These are phyloP conservation scores for Avena atlantica DNA, from an alignment of 176 grass and related monocot genomes.

Conservation along the genomic window DNA sequence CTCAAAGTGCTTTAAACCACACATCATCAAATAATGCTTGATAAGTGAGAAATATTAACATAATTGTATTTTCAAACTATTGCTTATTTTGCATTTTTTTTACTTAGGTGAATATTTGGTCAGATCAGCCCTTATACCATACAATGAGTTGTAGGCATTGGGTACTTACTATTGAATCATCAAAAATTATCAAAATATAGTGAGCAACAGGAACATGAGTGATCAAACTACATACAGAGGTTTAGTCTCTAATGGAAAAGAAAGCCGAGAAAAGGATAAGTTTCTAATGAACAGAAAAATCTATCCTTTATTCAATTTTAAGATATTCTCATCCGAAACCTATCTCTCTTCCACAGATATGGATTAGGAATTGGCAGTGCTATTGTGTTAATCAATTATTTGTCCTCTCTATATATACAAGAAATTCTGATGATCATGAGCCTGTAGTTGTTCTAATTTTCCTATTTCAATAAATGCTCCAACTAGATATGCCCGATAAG, in stretches of 20 bases:
- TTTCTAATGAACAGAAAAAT: neutral
- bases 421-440: neutral
- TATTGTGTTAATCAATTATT: neutral
- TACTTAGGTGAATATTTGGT: neutral
- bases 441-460: neutral
- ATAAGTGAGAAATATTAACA: conserved; percentile 16
- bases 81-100: conserved; percentile 3
- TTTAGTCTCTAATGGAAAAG: conserved; percentile 2
- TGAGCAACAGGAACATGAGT: neutral
- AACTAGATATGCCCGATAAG: conserved; percentile 7
- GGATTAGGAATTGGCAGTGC: neutral
- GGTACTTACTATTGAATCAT: neutral
- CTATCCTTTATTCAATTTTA: neutral
- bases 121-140: neutral
- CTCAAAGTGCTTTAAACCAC: conserved; percentile 19
- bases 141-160: neutral
- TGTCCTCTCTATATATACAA: neutral
- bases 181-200: neutral
- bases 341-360: neutral
- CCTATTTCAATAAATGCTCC: neutral
- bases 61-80: neutral
- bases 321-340: neutral
- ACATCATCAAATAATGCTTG: neutral
- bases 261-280: neutral
- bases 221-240: neutral